These are phyloP conservation scores for Ophiostoma himal-ulmi DNA, from an alignment of 2,329 filamentous ascomycete species.

Conservation along the genomic window DNA sequence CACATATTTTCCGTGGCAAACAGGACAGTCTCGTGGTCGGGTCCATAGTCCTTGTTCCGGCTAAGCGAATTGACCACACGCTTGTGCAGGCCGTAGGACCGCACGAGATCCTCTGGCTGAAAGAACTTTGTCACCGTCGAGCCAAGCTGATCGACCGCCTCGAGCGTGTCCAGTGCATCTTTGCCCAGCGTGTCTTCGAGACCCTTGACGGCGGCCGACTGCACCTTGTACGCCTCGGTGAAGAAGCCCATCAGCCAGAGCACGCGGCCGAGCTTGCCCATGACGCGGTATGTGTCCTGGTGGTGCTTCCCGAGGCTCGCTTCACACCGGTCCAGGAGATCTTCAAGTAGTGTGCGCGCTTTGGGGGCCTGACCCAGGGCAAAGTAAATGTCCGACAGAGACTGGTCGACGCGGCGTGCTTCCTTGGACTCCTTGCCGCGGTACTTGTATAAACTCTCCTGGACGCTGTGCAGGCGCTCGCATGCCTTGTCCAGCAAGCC, in stretches of 20 bases:
- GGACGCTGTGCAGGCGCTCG: neutral
- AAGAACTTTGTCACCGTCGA: constrained; percentile 12
- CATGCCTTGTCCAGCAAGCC: constrained; percentile 1
- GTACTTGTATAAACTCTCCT: neutral
- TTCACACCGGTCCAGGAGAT: neutral
- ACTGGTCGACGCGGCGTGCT: neutral
- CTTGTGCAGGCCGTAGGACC: constrained; percentile 8
- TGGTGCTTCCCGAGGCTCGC: constrained; percentile 1
- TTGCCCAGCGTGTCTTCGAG: constrained; percentile 4
- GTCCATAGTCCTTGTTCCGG: neutral
- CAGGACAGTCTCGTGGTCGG: neutral
- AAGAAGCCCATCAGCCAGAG: neutral
- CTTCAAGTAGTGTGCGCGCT: neutral
- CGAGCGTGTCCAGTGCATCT: constrained; percentile 10
- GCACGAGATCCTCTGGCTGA: neutral
- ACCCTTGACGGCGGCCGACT: neutral
- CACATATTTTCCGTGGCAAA: constrained; percentile 15
- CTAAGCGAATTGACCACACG: constrained; percentile 10
- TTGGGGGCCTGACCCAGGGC: neutral
- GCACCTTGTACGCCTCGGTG: neutral
- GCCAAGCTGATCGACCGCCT: neutral
- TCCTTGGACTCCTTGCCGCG: constrained; percentile 4
- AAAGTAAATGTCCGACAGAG: constrained; percentile 15
- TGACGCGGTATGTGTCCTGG: constrained; percentile 8
- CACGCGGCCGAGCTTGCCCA: constrained; percentile 5